A percentile compares a stretch with the other conserved stretches of the same genome.
These are phyloP conservation scores for Podila minutissima DNA, from an alignment of 192 early-diverging fungal genomes.

Conservation along the genomic window DNA sequence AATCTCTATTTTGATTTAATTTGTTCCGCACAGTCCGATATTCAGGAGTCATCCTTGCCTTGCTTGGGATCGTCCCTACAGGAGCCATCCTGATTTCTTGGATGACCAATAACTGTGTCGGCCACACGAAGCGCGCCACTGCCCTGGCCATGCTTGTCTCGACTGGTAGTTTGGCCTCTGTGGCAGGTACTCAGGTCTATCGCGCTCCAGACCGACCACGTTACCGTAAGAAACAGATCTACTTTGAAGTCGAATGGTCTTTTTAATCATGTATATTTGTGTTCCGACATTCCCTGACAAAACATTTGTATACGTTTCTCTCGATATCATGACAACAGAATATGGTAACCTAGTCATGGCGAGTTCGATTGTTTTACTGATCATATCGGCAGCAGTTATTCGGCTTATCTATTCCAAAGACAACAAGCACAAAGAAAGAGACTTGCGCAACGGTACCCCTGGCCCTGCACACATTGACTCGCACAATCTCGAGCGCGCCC, in stretches of 20 bases:
- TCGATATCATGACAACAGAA: not conserved
- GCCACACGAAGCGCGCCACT: conserved; percentile 68
- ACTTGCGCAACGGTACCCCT: not conserved
- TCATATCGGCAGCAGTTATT: not conserved
- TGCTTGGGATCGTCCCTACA: conserved; percentile 27
- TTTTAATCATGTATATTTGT: too few relatives aligned
- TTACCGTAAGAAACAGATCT: conserved; percentile 35
- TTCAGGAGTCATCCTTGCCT: conserved; percentile 4
- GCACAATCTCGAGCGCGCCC: not conserved
- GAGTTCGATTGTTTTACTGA: not conserved
- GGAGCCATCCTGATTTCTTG: conserved; percentile 45
- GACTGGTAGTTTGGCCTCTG: conserved; percentile 58
- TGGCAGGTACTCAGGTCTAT: conserved; percentile 71
- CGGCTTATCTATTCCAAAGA: not conserved
- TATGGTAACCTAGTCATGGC: not conserved
- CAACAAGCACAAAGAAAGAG: not conserved
- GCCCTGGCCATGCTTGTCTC: conserved; percentile 60
- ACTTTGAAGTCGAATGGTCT: too few relatives aligned
- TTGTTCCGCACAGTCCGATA: conserved; percentile 11
- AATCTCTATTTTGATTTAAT: conserved; percentile 10
- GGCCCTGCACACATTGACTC: not conserved
- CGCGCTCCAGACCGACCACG: conserved; percentile 58
- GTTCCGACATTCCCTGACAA: too few relatives aligned
- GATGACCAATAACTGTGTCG: conserved; percentile 69
- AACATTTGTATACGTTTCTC: too few relatives aligned